A percentile compares a stretch with the other conserved stretches of the same genome.
These are phyloP conservation scores for Lentinula raphanica DNA, from an alignment of 768 basidiomycete species.

Conservation along the genomic window DNA sequence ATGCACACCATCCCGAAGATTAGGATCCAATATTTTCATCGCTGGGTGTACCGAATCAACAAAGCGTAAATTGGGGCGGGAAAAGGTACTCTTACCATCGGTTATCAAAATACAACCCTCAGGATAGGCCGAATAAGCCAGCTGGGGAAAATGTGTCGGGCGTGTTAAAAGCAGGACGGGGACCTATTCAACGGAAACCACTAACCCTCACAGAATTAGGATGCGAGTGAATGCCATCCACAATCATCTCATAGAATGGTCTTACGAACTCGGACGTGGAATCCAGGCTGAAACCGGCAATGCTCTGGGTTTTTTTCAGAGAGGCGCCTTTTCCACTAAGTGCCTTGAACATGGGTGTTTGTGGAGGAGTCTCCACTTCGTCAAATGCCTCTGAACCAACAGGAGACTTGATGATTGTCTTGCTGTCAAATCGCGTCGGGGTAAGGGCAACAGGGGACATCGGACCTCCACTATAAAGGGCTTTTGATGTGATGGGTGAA, in stretches of 20 bases:
- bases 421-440: neutral
- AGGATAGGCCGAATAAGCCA: conserved; percentile 78
- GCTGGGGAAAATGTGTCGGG: conserved; percentile 28
- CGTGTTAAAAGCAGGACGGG: too few relatives aligned
- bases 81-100: conserved; percentile 53
- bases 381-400: conserved; percentile 57
- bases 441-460: conserved; percentile 12
- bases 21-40: conserved; percentile 82
- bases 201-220: conserved; percentile 83
- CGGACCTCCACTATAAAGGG: conserved; percentile 10
- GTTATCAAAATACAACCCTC: conserved; percentile 88
- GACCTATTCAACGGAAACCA: conserved; percentile 5
- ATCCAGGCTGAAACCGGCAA: conserved; percentile 35
- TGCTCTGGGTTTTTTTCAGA: conserved; percentile 20
- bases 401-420: conserved; percentile 1
- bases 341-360: conserved; percentile 33
- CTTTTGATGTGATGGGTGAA: conserved; percentile 23
- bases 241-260: conserved; percentile 86
- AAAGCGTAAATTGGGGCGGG: neutral
- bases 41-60: conserved; percentile 27
- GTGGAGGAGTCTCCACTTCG: conserved; percentile 51
- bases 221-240: conserved; percentile 88
- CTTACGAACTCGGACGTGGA: conserved; percentile 49
- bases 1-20: conserved; percentile 77
- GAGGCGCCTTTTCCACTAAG: conserved; percentile 13